Evolutionary conservation across 2,329 filamentous ascomycete species (phyloP), one percentile per base, ranked within the genome.

Genomic region (Microsporum ferrugineum): DNA sequence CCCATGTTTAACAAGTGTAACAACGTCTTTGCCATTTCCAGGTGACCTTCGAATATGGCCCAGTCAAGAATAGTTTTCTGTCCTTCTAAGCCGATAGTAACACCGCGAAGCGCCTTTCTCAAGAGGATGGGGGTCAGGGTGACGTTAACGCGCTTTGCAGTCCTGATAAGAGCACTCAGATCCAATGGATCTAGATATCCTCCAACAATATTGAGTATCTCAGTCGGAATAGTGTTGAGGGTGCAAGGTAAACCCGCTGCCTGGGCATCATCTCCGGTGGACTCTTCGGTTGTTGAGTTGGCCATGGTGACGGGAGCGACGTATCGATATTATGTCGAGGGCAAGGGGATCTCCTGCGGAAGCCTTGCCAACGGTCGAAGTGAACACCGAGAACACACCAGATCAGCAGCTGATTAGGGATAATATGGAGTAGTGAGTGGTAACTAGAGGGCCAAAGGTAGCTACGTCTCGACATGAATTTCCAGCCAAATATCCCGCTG

Each of bases 121-220:
- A 47, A n/a, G 27, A 57, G 39, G 29, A 36, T 12, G 10, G 38
- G 51, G 17, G 38, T 57, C 6, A 60, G 29, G 36, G 12, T 29
- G 5, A 23, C 7, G 17, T 47, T 36, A 23, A 60, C 23, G 6
- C 51, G 51, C 43, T 47, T 60, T 45, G 51, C 12, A 34, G 59
- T 60, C 27, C 51, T 56, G 39, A 49, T 34, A 57, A 60, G 59
- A 36, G 59, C 49, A 47, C 59, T 60, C 29, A 60, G 27, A 47
- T 39, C 31, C 27, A 6, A n/a, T 38, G 51, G 29, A 23, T 36
- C 27, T 6, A 60, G 51, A 43, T 57, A 57, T 3, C 29, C 36
- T 34, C 49, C 59, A 27, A 57, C 33, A 17, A 45, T 34, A 29
- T 45, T 2, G 12, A 60, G 10, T 23, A 60, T 47, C 31, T 60